Evolutionary conservation across 2,329 filamentous ascomycete genomes (phyloP), one percentile per base, ranked within the genome.

Genomic region (Clarireedia paspali): DNA sequence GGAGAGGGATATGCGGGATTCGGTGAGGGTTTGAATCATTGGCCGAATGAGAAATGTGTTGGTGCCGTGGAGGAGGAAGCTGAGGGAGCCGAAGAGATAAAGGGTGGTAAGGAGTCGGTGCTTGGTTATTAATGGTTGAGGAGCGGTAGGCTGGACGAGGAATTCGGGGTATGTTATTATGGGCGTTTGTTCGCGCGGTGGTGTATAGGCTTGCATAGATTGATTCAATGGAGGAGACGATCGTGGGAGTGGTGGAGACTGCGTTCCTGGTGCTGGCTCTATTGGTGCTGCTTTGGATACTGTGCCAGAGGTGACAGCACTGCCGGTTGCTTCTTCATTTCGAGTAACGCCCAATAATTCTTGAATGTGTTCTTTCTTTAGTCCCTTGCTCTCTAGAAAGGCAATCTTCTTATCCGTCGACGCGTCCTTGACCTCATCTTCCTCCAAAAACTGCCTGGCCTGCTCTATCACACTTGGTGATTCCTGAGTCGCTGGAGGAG

Each of bases 341-440:
- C 62, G 56, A 1, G 64, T 53, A 6, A 66, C 59, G 7, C 70
- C 74, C 60, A 96, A 72, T 6, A 95, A 74, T 50, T 75, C 74
- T 62, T 88, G 75, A 59, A 95, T 89, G 59, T 92, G 83, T 34
- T 78, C 75, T 4, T 79, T 73, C 3, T 73, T 73, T 6, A 96
- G 74, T 3, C 89, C 89, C 70, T 96, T 96, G 50, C 81, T 82
- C 66, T 84, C 79, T 1, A 96, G 74, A 63, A 96, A 96, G 6
- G 81, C 79, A 20, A 80, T 75, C 73, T 95, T 95, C 71, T 83
- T 85, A 55, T 89, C 85, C 46, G 78, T 77, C 0, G 86, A 77
- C 36, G 86, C 83, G 70, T 85, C 74, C 57, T 80, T 82, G 56
- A 96, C 88, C 20, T 78, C 76, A 6, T 88, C 83, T 58, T 95